Evolutionary conservation across 2,329 filamentous ascomycete genomes (phyloP).

Genomic region (Hypoxylon sp.): DNA sequence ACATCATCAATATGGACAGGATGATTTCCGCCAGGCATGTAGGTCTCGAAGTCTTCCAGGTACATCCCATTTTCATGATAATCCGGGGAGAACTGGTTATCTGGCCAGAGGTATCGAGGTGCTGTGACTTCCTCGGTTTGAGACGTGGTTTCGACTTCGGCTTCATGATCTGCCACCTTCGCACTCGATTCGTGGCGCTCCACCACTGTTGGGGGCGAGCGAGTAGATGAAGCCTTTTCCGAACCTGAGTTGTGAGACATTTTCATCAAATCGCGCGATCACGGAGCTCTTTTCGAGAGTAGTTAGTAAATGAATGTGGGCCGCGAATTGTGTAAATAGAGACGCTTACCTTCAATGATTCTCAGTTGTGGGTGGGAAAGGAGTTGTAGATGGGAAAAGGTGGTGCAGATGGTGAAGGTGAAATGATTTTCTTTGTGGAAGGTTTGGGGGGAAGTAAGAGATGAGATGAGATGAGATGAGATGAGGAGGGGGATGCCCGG

Average conservation of each 20-base stretch:
- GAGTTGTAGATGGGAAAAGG: too few species aligned
- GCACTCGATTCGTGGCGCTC: neutral
- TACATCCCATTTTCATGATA: neutral
- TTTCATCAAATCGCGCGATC: neutral
- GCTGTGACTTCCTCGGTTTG: neutral
- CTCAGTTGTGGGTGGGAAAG: neutral
- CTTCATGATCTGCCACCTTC: neutral
- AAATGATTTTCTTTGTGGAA: neutral
- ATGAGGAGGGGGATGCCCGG: neutral
- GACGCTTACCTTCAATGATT: neutral
- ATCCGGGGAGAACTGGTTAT: neutral
- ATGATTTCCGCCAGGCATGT: neutral
- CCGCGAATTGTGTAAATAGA: neutral
- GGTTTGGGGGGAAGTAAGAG: neutral
- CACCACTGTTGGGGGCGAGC: too few species aligned
- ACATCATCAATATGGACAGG: neutral
- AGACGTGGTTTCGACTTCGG: neutral
- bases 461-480: neutral
- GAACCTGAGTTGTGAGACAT: neutral
- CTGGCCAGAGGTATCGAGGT: neutral
- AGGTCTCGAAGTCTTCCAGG: neutral
- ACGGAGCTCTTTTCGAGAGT: neutral
- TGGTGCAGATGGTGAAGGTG: neutral
- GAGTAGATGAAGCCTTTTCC: too few species aligned
- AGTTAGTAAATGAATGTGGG: neutral